Evolutionary conservation across 2,329 filamentous ascomycete species (phyloP).

Genomic region (Neonectria neomacrospora): DNA sequence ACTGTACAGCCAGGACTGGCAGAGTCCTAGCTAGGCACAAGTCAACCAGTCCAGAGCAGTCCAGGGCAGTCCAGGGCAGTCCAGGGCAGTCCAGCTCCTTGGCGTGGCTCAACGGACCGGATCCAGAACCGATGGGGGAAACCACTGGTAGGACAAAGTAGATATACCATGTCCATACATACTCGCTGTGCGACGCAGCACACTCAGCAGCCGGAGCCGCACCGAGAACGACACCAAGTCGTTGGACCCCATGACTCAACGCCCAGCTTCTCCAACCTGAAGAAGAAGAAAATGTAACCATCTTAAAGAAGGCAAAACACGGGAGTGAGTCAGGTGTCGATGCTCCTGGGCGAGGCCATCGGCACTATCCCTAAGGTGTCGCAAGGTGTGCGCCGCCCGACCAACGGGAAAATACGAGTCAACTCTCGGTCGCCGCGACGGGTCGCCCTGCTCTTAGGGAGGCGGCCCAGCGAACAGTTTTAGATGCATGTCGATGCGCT

Average conservation of each 20-base stretch:
- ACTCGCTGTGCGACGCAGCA: neutral
- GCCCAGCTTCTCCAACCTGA: too few species aligned
- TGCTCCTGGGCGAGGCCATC: neutral
- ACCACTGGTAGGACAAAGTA: neutral
- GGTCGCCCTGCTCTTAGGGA: conserved; percentile 15
- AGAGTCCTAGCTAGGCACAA: neutral
- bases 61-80: neutral
- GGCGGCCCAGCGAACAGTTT: neutral
- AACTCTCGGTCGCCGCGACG: neutral
- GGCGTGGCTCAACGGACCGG: neutral
- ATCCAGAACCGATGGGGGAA: neutral
- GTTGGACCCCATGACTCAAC: neutral
- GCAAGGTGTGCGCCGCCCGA: neutral
- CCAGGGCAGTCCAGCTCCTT: neutral
- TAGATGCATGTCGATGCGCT: conserved; percentile 12
- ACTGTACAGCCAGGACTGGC: neutral
- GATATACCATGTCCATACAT: too few species aligned
- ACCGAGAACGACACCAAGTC: neutral
- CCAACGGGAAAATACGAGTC: neutral
- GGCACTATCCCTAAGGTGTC: neutral
- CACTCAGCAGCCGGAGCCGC: neutral
- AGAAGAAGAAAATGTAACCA: too few species aligned
- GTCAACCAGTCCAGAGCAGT: too few species aligned
- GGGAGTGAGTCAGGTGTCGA: neutral
- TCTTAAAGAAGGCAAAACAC: neutral